phyloP scores from a whole-genome alignment of 257 asterid species.

The Scutellaria barbata region DNA sequence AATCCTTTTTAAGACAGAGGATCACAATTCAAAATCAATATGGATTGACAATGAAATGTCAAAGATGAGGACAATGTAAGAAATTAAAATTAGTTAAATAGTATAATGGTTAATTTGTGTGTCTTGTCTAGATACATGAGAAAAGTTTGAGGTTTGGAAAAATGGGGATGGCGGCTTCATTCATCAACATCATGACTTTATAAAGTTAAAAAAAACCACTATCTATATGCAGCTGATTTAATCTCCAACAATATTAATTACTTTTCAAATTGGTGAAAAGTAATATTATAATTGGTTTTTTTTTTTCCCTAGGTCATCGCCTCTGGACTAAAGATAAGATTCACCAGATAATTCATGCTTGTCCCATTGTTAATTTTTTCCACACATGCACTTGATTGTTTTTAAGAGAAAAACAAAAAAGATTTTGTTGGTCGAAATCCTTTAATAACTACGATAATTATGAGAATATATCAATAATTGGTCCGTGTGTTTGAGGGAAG shows the following conservation, averaged over 20 bases:
- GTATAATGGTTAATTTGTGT: neutral
- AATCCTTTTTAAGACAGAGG: too few relatives aligned
- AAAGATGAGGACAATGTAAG: neutral
- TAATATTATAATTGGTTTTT: neutral
- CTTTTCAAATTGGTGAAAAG: neutral
- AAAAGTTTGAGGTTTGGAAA: slow-evolving; percentile 26
- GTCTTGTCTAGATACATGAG: slow-evolving; percentile 40
- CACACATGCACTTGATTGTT: too few relatives aligned
- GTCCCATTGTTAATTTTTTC: too few relatives aligned
- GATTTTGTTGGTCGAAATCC: too few relatives aligned
- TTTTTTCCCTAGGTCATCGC: neutral
- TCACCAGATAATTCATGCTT: too few relatives aligned
- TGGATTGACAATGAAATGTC: neutral
- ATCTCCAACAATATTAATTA: neutral
- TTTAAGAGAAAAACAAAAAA: too few relatives aligned
- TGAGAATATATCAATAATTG: too few relatives aligned
- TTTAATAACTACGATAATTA: too few relatives aligned
- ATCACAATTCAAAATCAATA: too few relatives aligned
- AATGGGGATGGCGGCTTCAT: slow-evolving; percentile 40
- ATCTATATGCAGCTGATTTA: too few relatives aligned
- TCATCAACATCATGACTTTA: slow-evolving; percentile 3
- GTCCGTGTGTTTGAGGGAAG: too few relatives aligned
- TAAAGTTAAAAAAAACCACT: too few relatives aligned
- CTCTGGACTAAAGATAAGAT: neutral
- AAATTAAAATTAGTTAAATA: slow-evolving; percentile 6